Conservation (phyloP, 225 moss, liverwort and hornwort species). For the Ulota crispa region DNA sequence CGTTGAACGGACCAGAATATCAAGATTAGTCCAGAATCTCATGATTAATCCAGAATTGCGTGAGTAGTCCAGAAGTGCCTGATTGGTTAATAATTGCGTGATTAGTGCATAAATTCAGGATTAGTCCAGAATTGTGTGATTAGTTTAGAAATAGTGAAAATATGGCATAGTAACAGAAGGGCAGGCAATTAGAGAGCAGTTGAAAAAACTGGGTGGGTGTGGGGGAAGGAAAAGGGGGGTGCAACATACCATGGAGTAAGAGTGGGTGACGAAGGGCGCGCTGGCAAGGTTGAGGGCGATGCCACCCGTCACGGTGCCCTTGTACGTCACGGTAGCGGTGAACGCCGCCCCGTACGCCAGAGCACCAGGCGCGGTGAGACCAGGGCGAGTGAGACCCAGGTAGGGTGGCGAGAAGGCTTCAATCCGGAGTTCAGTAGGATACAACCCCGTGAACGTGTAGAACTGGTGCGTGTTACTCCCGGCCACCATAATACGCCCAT, state of each 20-base stretch:
- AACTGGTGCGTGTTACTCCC: slow-evolving; percentile 64
- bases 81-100: no score
- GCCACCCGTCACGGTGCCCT: slow-evolving; percentile 7
- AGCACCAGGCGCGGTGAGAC: background rate
- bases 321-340: slow-evolving; percentile 30
- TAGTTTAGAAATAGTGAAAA: no score
- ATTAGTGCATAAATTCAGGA: no score
- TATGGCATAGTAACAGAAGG: background rate
- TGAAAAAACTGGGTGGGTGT: no score
- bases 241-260: slow-evolving; percentile 29
- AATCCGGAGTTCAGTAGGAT: slow-evolving; percentile 53
- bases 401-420: slow-evolving; percentile 57
- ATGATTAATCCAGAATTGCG: no score
- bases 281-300: slow-evolving; percentile 43
- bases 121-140: no score
- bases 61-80: no score
- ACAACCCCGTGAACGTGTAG: slow-evolving; percentile 41
- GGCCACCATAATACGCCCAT: slow-evolving; percentile 45
- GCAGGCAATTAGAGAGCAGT: background rate
- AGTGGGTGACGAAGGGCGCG: slow-evolving; percentile 63
- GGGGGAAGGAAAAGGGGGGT: background rate
- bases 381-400: slow-evolving; percentile 36
- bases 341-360: slow-evolving; percentile 35
- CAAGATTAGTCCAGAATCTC: no score
- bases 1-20: no score